Evolutionary conservation across 306 rosid genomes (phyloP).

Genomic region (Prunus mira): DNA sequence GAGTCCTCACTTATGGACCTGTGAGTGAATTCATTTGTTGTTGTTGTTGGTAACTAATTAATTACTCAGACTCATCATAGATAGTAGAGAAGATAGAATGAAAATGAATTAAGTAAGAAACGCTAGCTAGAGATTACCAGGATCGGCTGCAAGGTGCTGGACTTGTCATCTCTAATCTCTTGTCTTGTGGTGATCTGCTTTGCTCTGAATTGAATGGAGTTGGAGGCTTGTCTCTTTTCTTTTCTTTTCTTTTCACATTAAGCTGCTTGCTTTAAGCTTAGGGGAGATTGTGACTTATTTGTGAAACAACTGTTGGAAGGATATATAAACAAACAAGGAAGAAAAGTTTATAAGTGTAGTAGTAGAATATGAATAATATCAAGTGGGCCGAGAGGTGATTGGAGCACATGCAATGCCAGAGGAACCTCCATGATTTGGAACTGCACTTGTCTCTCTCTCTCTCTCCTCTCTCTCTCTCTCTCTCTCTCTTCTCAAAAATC

Average conservation of each 20-base stretch:
- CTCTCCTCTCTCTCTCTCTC: slow-evolving; percentile 14
- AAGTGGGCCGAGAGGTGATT: slow-evolving; percentile 52
- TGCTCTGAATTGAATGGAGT: background rate
- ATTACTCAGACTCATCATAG: background rate
- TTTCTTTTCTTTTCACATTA: background rate
- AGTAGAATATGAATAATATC: slow-evolving; percentile 23
- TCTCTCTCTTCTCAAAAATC: slow-evolving; percentile 18
- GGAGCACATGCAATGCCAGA: slow-evolving; percentile 94
- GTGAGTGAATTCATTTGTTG: background rate
- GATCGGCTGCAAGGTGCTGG: slow-evolving; percentile 71
- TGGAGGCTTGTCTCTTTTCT: background rate
- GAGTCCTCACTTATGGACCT: slow-evolving; percentile 95
- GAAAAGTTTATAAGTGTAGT: slow-evolving; percentile 28
- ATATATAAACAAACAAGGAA: background rate
- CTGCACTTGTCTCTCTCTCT: slow-evolving; percentile 24
- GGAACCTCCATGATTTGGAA: slow-evolving; percentile 66
- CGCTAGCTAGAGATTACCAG: slow-evolving; percentile 40
- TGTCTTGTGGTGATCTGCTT: background rate
- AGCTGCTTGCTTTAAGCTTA: background rate
- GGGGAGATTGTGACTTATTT: background rate
- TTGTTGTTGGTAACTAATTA: too few relatives aligned
- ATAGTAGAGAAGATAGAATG: background rate
- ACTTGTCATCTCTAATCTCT: slow-evolving; percentile 42
- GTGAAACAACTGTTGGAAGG: background rate
- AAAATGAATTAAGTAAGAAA: background rate